Evolutionary conservation across 208 protist genomes (phyloP).

Genomic region (Porcisia deanei): DNA sequence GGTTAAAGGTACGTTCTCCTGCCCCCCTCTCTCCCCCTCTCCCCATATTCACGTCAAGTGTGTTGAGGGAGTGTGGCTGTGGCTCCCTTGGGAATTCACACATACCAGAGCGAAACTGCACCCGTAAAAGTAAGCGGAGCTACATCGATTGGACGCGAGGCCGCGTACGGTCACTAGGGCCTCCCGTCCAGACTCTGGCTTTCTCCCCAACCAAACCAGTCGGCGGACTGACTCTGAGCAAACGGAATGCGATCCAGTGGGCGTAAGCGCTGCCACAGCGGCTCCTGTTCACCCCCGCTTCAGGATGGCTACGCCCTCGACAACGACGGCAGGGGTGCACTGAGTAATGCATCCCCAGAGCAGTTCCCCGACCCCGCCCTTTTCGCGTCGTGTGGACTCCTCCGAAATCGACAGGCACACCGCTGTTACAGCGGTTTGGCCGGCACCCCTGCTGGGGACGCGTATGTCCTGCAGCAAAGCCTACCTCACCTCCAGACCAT

Average conservation of each 20-base stretch:
- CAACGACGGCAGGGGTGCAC: neutral
- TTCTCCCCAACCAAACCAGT: neutral
- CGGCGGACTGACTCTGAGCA: neutral
- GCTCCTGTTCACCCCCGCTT: conserved; percentile 21
- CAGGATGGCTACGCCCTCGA: neutral
- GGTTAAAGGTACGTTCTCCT: too few species aligned
- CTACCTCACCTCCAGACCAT: conserved; percentile 41
- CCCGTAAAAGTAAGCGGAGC: too few species aligned
- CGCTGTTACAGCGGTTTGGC: too few species aligned
- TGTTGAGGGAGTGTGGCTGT: too few species aligned
- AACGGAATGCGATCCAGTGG: conserved; percentile 8
- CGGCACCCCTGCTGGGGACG: neutral
- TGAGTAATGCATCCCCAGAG: neutral
- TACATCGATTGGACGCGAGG: too few species aligned
- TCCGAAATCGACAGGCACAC: neutral
- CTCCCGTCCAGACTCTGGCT: neutral
- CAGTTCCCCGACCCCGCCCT: neutral
- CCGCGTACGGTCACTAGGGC: too few species aligned
- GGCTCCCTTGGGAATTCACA: too few species aligned
- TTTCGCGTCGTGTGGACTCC: conserved; percentile 11
- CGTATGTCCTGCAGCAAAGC: conserved; percentile 18
- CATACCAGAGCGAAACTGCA: too few species aligned
- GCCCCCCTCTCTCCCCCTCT: too few species aligned
- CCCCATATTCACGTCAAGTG: too few species aligned
- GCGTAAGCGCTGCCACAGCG: conserved; percentile 22